Evolutionary conservation across 2,329 filamentous ascomycete genomes (phyloP).

Genomic region (Neoscytalidium dimidiatum): DNA sequence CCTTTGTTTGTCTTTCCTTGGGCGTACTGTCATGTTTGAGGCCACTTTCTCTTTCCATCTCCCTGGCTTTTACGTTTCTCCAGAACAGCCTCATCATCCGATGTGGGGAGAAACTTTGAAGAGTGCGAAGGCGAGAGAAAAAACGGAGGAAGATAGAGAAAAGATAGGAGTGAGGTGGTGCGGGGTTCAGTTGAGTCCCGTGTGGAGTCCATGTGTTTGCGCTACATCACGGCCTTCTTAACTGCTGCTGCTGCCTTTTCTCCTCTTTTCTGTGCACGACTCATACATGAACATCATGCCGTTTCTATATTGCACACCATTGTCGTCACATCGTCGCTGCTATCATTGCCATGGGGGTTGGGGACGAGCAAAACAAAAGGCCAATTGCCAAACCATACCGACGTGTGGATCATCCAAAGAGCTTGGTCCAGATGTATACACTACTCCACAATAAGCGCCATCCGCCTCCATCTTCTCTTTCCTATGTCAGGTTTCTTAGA

Average conservation of each 20-base stretch:
- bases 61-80: not conserved
- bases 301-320: constrained; percentile 6
- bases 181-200: constrained; percentile 8
- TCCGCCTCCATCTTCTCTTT: not conserved
- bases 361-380: constrained; percentile 2
- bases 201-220: constrained; percentile 10
- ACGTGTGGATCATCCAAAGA: not conserved
- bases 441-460: constrained; percentile 1
- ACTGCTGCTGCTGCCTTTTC: constrained; percentile 11
- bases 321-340: not conserved
- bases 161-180: constrained; percentile 10
- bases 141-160: not conserved
- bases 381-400: not conserved
- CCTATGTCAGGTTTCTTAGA: constrained; percentile 15
- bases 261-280: constrained; percentile 8
- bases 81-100: not conserved
- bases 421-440: not conserved
- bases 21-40: constrained; percentile 16
- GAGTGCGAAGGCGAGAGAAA: not conserved
- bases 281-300: constrained; percentile 17
- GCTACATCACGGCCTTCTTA: constrained; percentile 15
- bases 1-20: constrained; percentile 10
- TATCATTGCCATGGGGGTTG: not conserved
- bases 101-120: not conserved
- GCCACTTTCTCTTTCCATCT: not conserved